Evolutionary conservation across 2,329 filamentous ascomycete genomes (phyloP).

Genomic region (Aspergillus texensis): DNA sequence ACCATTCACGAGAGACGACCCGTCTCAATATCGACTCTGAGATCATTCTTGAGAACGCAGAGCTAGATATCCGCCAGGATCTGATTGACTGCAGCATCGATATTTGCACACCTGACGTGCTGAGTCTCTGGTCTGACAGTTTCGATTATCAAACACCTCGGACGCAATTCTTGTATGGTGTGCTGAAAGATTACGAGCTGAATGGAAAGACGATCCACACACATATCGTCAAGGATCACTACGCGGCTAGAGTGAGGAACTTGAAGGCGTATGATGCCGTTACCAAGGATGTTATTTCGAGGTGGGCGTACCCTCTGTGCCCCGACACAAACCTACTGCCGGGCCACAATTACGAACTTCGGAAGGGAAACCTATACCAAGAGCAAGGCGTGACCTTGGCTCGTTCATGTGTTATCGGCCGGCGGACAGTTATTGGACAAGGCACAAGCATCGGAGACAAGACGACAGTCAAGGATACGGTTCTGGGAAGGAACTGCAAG

Average conservation of each 20-base stretch:
- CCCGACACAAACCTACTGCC: conserved; percentile 85
- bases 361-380: conserved; percentile 71
- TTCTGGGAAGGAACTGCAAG: conserved; percentile 81
- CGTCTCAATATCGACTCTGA: conserved; percentile 73
- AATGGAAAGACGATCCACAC: conserved; percentile 97
- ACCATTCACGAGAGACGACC: conserved; percentile 56
- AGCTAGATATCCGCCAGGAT: conserved; percentile 83
- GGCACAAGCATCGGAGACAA: conserved; percentile 75
- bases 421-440: conserved; percentile 73
- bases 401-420: conserved; percentile 69
- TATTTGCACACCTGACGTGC: conserved; percentile 93
- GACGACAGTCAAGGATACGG: conserved; percentile 70
- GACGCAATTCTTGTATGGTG: conserved; percentile 85
- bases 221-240: conserved; percentile 79
- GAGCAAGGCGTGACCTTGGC: conserved; percentile 77
- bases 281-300: conserved; percentile 78
- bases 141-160: conserved; percentile 94
- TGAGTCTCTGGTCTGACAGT: conserved; percentile 94
- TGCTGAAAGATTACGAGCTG: conserved; percentile 93
- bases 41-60: conserved; percentile 70
- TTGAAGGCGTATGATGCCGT: conserved; percentile 89
- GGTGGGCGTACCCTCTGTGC: conserved; percentile 86
- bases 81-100: conserved; percentile 94
- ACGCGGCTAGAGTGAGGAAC: conserved; percentile 83
- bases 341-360: conserved; percentile 73